Conservation (phyloP, 2,329 filamentous ascomycete genomes). For the Waltergamsia citrina region DNA sequence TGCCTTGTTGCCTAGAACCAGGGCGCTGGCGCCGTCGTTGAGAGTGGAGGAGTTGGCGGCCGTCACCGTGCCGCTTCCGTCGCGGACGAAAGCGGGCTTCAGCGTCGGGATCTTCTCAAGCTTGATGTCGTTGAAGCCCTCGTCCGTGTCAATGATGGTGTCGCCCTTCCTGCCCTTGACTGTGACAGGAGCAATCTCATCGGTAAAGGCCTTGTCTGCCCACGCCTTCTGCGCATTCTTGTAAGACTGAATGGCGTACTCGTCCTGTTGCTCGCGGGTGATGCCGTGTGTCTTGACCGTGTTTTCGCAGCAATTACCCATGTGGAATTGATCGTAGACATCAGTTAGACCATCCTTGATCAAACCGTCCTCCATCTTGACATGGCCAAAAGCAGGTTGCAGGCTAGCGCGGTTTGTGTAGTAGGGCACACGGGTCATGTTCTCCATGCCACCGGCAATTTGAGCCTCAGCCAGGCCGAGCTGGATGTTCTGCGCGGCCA, state of each 20-base stretch:
- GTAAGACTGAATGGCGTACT: slow-evolving; percentile 84
- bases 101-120: slow-evolving; percentile 76
- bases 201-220: slow-evolving; percentile 71
- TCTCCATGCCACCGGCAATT: slow-evolving; percentile 95
- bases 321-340: slow-evolving; percentile 94
- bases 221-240: slow-evolving; percentile 84
- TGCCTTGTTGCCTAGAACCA: slow-evolving; percentile 75
- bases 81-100: slow-evolving; percentile 83
- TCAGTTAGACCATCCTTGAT: slow-evolving; percentile 94
- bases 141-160: slow-evolving; percentile 68
- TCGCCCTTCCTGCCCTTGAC: slow-evolving; percentile 80
- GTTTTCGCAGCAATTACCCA: slow-evolving; percentile 94
- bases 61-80: slow-evolving; percentile 82
- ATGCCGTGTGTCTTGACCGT: slow-evolving; percentile 83
- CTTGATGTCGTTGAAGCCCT: slow-evolving; percentile 82
- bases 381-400: slow-evolving; percentile 76
- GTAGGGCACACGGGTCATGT: slow-evolving; percentile 90
- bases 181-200: slow-evolving; percentile 84
- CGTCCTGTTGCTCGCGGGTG: slow-evolving; percentile 78
- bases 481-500: slow-evolving; percentile 92
- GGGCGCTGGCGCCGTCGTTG: slow-evolving; percentile 86
- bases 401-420: slow-evolving; percentile 77
- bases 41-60: slow-evolving; percentile 91
- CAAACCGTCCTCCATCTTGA: slow-evolving; percentile 82
- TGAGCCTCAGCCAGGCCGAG: slow-evolving; percentile 82